Evolutionary conservation across 2,329 filamentous ascomycete genomes (phyloP).

Genomic region (Fusarium sp.): DNA sequence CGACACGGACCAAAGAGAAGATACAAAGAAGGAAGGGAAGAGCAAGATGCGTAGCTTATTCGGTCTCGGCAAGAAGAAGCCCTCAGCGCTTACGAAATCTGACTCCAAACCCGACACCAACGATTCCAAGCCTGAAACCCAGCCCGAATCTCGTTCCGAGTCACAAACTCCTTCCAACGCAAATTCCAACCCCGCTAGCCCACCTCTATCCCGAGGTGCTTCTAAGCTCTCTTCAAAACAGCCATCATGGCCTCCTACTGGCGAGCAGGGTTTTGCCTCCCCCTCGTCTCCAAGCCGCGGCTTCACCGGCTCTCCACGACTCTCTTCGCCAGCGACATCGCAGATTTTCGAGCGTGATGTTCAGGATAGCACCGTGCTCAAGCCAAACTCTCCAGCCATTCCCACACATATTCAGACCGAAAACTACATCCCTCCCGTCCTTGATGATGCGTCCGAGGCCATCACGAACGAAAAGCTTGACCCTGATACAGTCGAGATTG

Average conservation of each 20-base stretch:
- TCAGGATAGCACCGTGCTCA: constrained; percentile 78
- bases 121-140: constrained; percentile 29
- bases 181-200: constrained; percentile 50
- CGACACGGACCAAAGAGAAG: constrained; percentile 29
- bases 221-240: constrained; percentile 55
- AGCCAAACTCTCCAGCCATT: constrained; percentile 84
- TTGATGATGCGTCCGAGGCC: constrained; percentile 90
- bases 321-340: constrained; percentile 81
- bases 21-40: constrained; percentile 42
- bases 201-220: constrained; percentile 51
- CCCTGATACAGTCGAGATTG: constrained; percentile 91
- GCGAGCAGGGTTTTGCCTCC: constrained; percentile 59
- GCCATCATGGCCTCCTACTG: constrained; percentile 58
- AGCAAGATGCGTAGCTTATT: constrained; percentile 70
- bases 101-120: constrained; percentile 26
- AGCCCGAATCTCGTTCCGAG: constrained; percentile 31
- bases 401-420: constrained; percentile 94
- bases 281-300: constrained; percentile 75
- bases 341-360: constrained; percentile 96
- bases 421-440: constrained; percentile 90
- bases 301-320: constrained; percentile 77
- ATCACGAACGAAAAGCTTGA: constrained; percentile 89
- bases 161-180: constrained; percentile 53
- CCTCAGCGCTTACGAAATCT: constrained; percentile 28
- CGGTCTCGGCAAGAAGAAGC: constrained; percentile 72